Evolutionary conservation across 2,329 filamentous ascomycete species (phyloP), one percentile per base, ranked within the genome.

Genomic region (Fusarium austroafricanum): DNA sequence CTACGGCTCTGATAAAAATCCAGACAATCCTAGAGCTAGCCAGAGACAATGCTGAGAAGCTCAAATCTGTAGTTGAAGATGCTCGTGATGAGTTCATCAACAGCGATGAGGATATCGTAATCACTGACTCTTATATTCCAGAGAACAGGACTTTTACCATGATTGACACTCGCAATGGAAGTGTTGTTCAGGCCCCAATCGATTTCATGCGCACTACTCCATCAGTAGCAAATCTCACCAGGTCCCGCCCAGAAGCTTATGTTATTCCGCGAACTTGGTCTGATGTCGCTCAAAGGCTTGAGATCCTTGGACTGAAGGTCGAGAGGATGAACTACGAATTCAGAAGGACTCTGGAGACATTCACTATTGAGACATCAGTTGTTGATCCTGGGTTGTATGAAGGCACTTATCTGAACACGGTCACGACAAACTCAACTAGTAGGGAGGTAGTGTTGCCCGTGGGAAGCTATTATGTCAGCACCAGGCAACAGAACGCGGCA

Each of bases 141-240:
- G 51, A 57, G 5, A 45, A 62, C 1, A 49, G 63, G 5, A 62
- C 45, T 1, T 66, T 62, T 2, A 62, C 61, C 0, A 55, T 66
- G 43, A 21, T 66, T 0, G 63, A 66, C 5, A 55, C 33, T 4
- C 40, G 29, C 1, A 66, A 66, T 1, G 63, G 61, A 0, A 66
- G 46, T 2, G 18, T 66, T 1, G 50, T 66, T 0, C 55, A 66
- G 9, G 55, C 45, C 0, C 63, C 63, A 0, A 51, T 62, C 1
- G 62, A 66, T 21, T 66, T 66, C 12, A 26, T 37, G 4, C 40
- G 62, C 2, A 66, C 63, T 8, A 52, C 46, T 1, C 63, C 61
- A 0, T 65, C 61, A 1, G 11, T 55, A 1, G 49, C 61, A 4
- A 66, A 66, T 3, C 49, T 66, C 2, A 66, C 61, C 1, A 43